These are phyloP conservation scores for Vanrija pseudolonga DNA, from an alignment of 1,284 basidiomycete species.

Conservation along the genomic window DNA sequence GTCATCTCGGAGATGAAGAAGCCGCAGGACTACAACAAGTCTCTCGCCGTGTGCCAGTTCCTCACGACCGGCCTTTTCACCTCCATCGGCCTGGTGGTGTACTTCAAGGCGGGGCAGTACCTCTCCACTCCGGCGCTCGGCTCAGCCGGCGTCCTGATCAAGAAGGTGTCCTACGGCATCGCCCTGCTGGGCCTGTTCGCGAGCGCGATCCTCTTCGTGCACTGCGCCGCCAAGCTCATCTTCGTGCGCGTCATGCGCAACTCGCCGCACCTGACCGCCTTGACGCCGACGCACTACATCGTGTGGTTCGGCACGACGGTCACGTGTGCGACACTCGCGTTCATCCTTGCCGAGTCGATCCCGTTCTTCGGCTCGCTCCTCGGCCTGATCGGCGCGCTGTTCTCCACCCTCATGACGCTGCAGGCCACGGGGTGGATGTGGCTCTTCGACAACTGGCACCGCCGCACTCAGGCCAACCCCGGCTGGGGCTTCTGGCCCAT, in stretches of 20 bases:
- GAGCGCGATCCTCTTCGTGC: constrained; percentile 20
- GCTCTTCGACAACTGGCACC: constrained; percentile 24
- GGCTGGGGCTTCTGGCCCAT: constrained; percentile 11
- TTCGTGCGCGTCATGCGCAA: constrained; percentile 31
- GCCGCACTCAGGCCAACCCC: neutral
- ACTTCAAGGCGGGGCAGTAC: constrained; percentile 40
- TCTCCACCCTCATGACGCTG: constrained; percentile 15
- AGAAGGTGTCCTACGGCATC: constrained; percentile 28
- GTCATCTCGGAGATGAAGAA: constrained; percentile 41
- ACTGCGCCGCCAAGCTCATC: constrained; percentile 32
- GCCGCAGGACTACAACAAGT: constrained; percentile 28
- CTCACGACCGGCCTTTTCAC: constrained; percentile 15
- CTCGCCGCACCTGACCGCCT: constrained; percentile 55
- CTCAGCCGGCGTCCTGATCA: constrained; percentile 45
- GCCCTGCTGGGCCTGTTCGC: constrained; percentile 23
- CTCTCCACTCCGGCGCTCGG: constrained; percentile 48
- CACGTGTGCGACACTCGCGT: constrained; percentile 5
- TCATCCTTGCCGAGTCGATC: constrained; percentile 24
- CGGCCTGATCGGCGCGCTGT: constrained; percentile 28
- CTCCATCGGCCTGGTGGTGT: constrained; percentile 24
- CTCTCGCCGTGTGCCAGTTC: constrained; percentile 25
- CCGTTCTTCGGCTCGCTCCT: constrained; percentile 39
- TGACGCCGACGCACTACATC: constrained; percentile 59
- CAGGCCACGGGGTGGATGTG: constrained; percentile 17
- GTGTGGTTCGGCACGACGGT: constrained; percentile 52